Base-by-base conservation (phyloP, 306 rosid species). In the Canavalia gladiata region DNA sequence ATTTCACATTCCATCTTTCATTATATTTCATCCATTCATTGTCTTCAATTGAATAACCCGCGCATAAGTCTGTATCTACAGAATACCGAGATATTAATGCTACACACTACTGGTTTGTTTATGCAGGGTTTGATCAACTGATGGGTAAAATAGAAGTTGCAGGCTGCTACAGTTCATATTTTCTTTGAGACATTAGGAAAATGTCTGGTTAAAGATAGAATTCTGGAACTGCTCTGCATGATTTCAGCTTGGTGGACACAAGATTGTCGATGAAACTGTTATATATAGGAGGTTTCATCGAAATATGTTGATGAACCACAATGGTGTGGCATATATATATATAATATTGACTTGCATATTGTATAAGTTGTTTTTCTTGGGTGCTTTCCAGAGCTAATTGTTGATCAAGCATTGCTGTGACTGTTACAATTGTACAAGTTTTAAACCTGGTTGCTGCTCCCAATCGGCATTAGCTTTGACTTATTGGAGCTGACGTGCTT, bases 101-200 rank as follows among this genome's bases (percentile, higher is more conserved):
- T 37, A 5, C 56, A n/a, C 47, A 11, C 31, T 10, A 2, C 39
- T 72, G 72, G 47, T 81, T 51, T 72, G 51, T 51, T 77, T 33
- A 42, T 68, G 71, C 79, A 82, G 89, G 89, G 60, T 74, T 86
- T 74, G 89, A 86, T 0, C 89, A 86, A 42, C 18, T 86, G 76
- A 60, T 86, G 86, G 50, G 84, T 46, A 82, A 82, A 68, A 52
- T 86, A 25, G 89, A 86, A 54, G 76, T 35, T 74, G 59, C 79
- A 64, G 46, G 84, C 29, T 78, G 82, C 46, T 86, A 59, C 41
- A 62, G 54, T 39, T 71, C 89, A 45, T 86, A 82, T 42, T 74
- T 86, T 68, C 84, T 78, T 54, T 83, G 67, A 68, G 47, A 67
- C 10, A 11, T 62, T 45, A 60, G 72, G 60, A 43, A 34, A 5